Conservation (phyloP, 2,329 filamentous ascomycete genomes). For the Albophoma yamanashiensis region DNA sequence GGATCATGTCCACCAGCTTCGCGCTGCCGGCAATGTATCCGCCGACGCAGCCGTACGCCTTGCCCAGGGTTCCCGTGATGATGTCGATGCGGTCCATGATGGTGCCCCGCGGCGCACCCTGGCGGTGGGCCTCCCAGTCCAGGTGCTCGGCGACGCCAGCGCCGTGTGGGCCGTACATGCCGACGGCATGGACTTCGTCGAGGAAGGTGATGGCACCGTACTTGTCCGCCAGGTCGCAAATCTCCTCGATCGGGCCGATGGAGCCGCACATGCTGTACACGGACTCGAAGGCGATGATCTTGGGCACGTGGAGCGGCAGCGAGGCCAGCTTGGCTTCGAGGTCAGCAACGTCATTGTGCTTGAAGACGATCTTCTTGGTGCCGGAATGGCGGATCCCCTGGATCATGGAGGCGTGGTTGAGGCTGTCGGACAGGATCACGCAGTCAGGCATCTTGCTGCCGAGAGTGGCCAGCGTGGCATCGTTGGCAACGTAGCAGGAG, state of each 20-base stretch:
- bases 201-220: conserved; percentile 96
- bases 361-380: conserved; percentile 96
- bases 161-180: conserved; percentile 95
- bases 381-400: conserved; percentile 97
- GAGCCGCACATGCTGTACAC: conserved; percentile 99
- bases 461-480: conserved; percentile 91
- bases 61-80: conserved; percentile 93
- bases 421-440: conserved; percentile 92
- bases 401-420: conserved; percentile 99
- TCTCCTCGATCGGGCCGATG: conserved; percentile 88
- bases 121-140: conserved; percentile 77
- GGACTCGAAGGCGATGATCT: conserved; percentile 98
- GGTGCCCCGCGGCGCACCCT: conserved; percentile 66
- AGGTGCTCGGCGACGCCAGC: conserved; percentile 96
- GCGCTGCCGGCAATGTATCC: conserved; percentile 91
- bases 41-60: conserved; percentile 95
- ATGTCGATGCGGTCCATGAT: conserved; percentile 96
- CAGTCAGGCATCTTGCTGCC: conserved; percentile 94
- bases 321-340: conserved; percentile 87
- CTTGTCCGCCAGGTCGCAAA: conserved; percentile 93
- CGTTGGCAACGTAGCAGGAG: conserved; percentile 97
- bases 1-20: conserved; percentile 82
- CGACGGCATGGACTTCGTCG: conserved; percentile 97
- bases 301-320: conserved; percentile 73
- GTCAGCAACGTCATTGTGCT: conserved; percentile 93